Evolutionary conservation across 192 early-diverging fungal genomes (phyloP), one percentile per base, ranked within the genome.

Genomic region (Chytriomyces hyalinus): DNA sequence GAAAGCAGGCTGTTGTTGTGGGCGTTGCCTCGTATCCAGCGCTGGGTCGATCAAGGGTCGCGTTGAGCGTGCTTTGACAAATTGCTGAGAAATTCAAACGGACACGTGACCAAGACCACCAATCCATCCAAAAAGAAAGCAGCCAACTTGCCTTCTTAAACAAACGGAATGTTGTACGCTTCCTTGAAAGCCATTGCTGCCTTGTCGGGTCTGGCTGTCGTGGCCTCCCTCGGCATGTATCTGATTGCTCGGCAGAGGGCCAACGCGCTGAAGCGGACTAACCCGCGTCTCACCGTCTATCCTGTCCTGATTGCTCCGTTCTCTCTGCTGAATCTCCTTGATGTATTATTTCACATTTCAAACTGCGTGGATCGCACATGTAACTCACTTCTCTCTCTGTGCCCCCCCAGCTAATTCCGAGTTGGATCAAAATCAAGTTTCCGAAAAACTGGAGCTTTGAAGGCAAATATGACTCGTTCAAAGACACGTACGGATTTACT

Each of bases 341-440:
- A 64, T 22, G 11, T 17, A 13, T 11, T 24, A 28, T 64, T 2
- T 11, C 62, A 11, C 62, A 13, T 13, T 6, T 20, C 57, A 59
- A 59, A 13, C 53, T 20, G 0, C 0, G 53, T 3, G 53, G 20
- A 36, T 36, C 36, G 36, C 53, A 57, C 53, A 57, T 57, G 15
- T 57, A 13, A 17, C 53, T 17, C 20, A 20, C 13, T 13, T 57
- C 53, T 20, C 20, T 3, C 1, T 57, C 1, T 20, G 15, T 26
- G 0, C n/a, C 10, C n/a, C n/a, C 0, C 13, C 53, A 28, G 17
- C 20, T 64, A 0, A 6, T 24, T 64, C 20, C 62, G 11, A 24
- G 20, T 24, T 64, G 20, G 62, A 64, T 64, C 26, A 28, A 64
- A 24, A 17, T 64, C 62, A 17, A 64, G 62, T 64, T 17, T 17